Evolutionary conservation across 116 monocot genomes (phyloP), one percentile per base, ranked within the genome.

Genomic region (Posidonia oceanica): DNA sequence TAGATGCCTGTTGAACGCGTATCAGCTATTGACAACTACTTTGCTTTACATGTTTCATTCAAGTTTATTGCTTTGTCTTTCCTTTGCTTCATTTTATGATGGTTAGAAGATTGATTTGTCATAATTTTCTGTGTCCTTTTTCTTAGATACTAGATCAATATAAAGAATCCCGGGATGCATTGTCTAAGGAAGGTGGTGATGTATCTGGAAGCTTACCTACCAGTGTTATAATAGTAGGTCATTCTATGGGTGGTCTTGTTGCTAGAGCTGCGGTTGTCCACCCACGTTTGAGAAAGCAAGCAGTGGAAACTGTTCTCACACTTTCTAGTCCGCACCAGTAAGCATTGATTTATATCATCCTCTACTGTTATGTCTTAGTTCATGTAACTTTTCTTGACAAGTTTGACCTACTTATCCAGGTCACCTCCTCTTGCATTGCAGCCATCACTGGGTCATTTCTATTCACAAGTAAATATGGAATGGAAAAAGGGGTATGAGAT

Each of bases 211-310:
- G 55, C 69, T 77, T 89, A 66, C 97, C 97, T 39, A 80, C 83
- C 56, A 92, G 83, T 80, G 89, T 97, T 61, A 85, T 97, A 77
- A 80, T 97, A 40, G 91, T 97, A 12, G 97, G 97, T 8, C 97
- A 97, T 79, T 97, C 97, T 42, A 97, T 97, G 97, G 97, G 97
- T 78, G 97, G 97, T 13, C 92, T 97, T 80, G 97, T 97, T 39
- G 92, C 97, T 40, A 83, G 97, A 83, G 92, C 97, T 77, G 92
- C 85, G 22, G 54, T 84, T 68, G 79, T 97, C 29, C 92, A 89
- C 70, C 92, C 89, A 66, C 68, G 68, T 58, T 79, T 97, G 54
- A 75, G 89, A 58, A 91, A 84, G 39, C 80, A 79, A 54, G 75
- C 87, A 22, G 89, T 97, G 64, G 82, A 97, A 69, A 97, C 97